Conservation (phyloP, 257 asterid species). For the Prunella vulgaris region DNA sequence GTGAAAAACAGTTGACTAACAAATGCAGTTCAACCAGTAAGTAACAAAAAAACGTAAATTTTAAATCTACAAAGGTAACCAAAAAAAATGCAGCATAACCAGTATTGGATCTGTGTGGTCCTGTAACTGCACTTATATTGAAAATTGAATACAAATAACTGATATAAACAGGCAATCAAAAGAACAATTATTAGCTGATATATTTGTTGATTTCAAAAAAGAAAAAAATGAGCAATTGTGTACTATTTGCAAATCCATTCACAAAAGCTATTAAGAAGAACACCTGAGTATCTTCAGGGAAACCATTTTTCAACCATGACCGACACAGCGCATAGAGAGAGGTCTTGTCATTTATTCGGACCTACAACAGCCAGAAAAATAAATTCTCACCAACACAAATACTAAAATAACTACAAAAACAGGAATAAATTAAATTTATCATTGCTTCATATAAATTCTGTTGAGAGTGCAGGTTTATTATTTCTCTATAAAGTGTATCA, state of each 20-base stretch:
- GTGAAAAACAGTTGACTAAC: background rate
- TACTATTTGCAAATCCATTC: background rate
- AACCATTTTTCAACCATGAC: constrained; percentile 84
- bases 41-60: background rate
- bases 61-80: background rate
- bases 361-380: constrained; percentile 43
- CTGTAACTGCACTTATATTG: no score
- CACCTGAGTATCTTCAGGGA: constrained; percentile 76
- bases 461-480: background rate
- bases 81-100: background rate
- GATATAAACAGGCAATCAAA: background rate
- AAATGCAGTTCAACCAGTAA: background rate
- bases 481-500: background rate
- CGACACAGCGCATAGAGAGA: constrained; percentile 76
- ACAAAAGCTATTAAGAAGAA: constrained; percentile 20
- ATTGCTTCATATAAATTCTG: background rate
- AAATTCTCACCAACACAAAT: constrained; percentile 4
- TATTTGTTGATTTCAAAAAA: no score
- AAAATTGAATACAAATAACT: background rate
- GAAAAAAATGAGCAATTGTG: no score
- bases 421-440: background rate
- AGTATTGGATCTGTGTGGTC: background rate
- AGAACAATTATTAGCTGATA: no score
- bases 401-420: background rate
- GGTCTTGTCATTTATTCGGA: constrained; percentile 50